Evolutionary conservation across 176 grass and related monocot species (phyloP).

Genomic region (Oryza punctata): DNA sequence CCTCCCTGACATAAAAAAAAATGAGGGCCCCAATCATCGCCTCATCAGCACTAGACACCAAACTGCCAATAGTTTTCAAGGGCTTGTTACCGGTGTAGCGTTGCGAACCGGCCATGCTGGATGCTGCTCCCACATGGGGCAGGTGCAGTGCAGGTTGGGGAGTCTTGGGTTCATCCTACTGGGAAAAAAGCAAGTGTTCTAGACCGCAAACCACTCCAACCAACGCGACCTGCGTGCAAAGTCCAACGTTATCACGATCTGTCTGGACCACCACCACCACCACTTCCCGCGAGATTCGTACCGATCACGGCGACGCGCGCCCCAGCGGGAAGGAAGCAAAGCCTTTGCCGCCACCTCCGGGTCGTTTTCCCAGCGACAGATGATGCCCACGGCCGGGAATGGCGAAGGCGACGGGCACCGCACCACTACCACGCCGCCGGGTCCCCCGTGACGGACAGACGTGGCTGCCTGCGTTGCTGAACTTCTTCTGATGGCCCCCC

Average conservation of each 20-base stretch:
- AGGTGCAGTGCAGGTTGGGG: background rate
- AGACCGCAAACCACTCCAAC: background rate
- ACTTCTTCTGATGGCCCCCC: no score
- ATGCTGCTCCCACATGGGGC: slow-evolving; percentile 35
- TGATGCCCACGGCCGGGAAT: slow-evolving; percentile 13
- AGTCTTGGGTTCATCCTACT: background rate
- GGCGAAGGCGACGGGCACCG: background rate
- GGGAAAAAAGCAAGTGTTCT: background rate
- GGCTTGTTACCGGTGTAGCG: background rate
- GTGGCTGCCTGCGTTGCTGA: no score
- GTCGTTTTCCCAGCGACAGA: slow-evolving; percentile 29
- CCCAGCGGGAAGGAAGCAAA: slow-evolving; percentile 5
- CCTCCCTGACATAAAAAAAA: background rate
- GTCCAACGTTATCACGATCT: slow-evolving; percentile 24
- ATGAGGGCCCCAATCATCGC: background rate
- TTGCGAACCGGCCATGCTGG: background rate
- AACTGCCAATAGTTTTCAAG: background rate
- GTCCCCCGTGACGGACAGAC: background rate
- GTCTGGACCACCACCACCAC: slow-evolving; percentile 10
- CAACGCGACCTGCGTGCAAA: background rate
- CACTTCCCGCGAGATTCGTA: slow-evolving; percentile 17
- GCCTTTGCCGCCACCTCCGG: background rate
- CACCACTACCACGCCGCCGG: background rate
- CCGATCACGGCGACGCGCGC: background rate
- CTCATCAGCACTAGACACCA: background rate